phyloP scores from a whole-genome alignment of 2,329 filamentous ascomycete species.

The Arachnomyces sp. region DNA sequence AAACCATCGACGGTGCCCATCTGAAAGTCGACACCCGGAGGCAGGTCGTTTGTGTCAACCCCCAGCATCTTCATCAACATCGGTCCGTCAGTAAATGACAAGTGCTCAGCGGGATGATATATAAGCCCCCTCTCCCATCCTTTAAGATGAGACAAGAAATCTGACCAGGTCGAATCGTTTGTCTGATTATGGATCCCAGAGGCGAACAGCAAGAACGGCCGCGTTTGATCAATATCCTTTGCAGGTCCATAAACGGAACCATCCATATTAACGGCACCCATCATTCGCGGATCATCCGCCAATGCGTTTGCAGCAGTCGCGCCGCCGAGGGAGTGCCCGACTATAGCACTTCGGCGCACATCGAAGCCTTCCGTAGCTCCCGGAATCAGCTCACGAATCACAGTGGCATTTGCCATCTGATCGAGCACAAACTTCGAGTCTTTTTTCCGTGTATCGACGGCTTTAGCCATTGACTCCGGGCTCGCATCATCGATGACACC shows the following conservation, averaged over 20 bases:
- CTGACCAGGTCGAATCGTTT: constrained; percentile 11
- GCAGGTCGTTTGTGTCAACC: constrained; percentile 1
- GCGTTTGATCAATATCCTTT: constrained; percentile 4
- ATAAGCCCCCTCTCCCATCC: constrained; percentile 12
- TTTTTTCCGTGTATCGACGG: too few relatives aligned
- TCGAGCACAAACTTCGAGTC: too few relatives aligned
- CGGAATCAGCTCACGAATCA: too few relatives aligned
- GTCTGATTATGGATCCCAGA: constrained; percentile 9
- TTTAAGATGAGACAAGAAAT: constrained; percentile 11
- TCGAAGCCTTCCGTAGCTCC: too few relatives aligned
- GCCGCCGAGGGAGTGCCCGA: constrained; percentile 33
- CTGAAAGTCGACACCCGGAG: constrained; percentile 2
- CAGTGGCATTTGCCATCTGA: too few relatives aligned
- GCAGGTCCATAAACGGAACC: constrained; percentile 15
- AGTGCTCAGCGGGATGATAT: constrained; percentile 10
- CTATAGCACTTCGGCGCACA: constrained; percentile 10
- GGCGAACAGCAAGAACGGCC: constrained; percentile 14
- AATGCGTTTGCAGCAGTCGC: constrained; percentile 21
- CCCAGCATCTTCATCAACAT: constrained; percentile 10
- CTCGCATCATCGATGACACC: too few relatives aligned
- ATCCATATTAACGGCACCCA: constrained; percentile 29
- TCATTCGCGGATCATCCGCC: constrained; percentile 17
- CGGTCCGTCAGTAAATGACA: constrained; percentile 15
- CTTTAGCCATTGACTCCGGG: too few relatives aligned
- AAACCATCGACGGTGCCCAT: constrained; percentile 12